Base-by-base conservation (phyloP, 164 flowering plant species). In the Piper betle region DNA sequence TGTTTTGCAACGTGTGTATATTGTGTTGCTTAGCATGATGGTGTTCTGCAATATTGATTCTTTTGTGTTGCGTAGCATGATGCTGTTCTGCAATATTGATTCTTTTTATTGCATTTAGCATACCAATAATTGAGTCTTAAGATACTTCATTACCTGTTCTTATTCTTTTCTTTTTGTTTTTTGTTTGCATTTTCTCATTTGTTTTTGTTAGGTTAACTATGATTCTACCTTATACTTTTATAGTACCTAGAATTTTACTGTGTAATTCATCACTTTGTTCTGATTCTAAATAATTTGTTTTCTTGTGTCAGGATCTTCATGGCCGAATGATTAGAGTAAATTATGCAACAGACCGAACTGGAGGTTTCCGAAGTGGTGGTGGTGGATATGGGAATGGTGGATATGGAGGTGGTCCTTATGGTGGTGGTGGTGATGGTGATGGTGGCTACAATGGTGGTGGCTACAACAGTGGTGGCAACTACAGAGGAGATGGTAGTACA, bases 271-370 rank as follows among this genome's bases (percentile, higher is more conserved):
- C 18, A 9, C 20, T 20, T 3, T 55, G 13, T n/a, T 55, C 37
- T 19, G 37, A 3, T 9, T 33, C 58, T 25, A 8, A 55, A 38
- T 55, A 25, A 4, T 1, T 20, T 20, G 12, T 2, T 39, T 53
- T 2, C 13, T 63, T n/a, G 7, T 46, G 50, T 46, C 74, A 89
- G 96, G 89, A 81, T 59, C 83, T 89, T 62, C 86, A 86, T 68
- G 96, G 96, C 2, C 80, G 96, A 48, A 66, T 68, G 13, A 69
- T 89, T 12, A 82, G 80, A 52, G 96, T 89, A 67, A 81, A 85
- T 60, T 87, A 78, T 79, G 96, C 96, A 48, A 74, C 71, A 6
- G 94, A 87, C 37, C 79, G 84, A 56, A n/a, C 79, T 2, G 62
- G 70, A 52, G 69, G 75, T 16, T 68, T 58, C 63, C 55, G 75